These are phyloP conservation scores for Pulveroboletus sp. DNA, from an alignment of 1,284 basidiomycete species.

Conservation along the genomic window DNA sequence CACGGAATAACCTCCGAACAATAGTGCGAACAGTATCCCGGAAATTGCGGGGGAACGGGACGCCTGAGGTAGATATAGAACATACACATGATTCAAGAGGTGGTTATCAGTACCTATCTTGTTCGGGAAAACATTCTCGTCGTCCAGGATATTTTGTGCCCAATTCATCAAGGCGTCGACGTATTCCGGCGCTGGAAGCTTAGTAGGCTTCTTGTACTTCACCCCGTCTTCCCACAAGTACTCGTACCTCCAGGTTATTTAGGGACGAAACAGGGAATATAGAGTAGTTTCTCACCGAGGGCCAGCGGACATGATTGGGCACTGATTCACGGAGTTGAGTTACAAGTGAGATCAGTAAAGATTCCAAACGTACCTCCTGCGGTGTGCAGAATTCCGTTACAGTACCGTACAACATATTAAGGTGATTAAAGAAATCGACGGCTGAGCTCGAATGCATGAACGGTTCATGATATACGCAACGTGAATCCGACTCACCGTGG, in stretches of 20 bases:
- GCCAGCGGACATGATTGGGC: constrained; percentile 98
- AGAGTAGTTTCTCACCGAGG: constrained; percentile 67
- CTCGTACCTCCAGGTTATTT: constrained; percentile 64
- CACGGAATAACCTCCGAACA: constrained; percentile 89
- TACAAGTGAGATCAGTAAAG: constrained; percentile 12
- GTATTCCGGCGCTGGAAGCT: constrained; percentile 93
- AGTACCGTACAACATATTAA: constrained; percentile 96
- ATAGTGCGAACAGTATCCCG: constrained; percentile 91
- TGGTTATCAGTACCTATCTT: constrained; percentile 71
- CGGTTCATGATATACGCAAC: background rate
- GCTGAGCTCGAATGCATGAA: constrained; percentile 47
- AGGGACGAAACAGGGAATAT: constrained; percentile 11
- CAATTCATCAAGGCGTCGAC: constrained; percentile 99
- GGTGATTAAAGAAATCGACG: constrained; percentile 94
- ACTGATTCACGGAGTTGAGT: constrained; percentile 49
- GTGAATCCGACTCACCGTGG: constrained; percentile 65
- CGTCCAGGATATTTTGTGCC: constrained; percentile 92
- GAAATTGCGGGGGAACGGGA: constrained; percentile 92
- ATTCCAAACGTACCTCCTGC: constrained; percentile 65
- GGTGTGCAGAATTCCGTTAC: constrained; percentile 96
- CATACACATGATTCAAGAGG: background rate
- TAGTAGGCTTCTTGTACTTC: constrained; percentile 90
- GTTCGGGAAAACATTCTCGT: constrained; percentile 92
- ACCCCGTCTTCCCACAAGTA: constrained; percentile 98
- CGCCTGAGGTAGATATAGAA: constrained; percentile 51